Base-by-base conservation (phyloP, 805 yeast species). In the Phaffomyces antillensis region DNA sequence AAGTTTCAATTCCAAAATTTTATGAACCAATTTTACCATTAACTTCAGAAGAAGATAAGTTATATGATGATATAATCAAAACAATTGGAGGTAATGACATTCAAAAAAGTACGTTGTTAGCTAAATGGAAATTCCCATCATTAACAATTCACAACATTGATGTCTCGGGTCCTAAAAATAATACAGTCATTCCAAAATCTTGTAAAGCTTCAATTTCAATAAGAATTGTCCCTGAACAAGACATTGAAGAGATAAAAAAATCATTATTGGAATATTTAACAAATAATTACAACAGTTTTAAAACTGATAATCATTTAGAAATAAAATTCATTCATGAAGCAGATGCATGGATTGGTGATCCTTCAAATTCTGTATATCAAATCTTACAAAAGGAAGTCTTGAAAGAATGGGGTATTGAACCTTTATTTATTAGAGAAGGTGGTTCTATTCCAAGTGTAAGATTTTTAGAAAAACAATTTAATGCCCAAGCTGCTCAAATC, bases 341-440 rank as follows among this genome's bases (percentile, higher is more conserved):
- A 0, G 97, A 90, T 55, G 95, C 97, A 3, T 91, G 99, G 99
- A 67, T 91, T 10, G 98, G 97, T 5, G 89, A 93, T 54, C 84
- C 90, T 13, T 64, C 71, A 13, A 89, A 86, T 57, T 72, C 72
- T 37, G 87, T 90, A 2, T 93, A 86, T 61, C 72, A 77, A 54
- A 72, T 84, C 9, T 67, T 93, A 32, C 71, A 73, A 44, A 67
- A 76, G 23, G 87, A 85, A 41, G 69, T 91, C 30, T 65, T 68
- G 36, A 62, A 68, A 5, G 86, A 81, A 44, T 91, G 99, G 99
- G 79, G 76, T 0, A 66, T 71, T 12, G 86, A 85, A 44, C 97
- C 98, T 3, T 66, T 91, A 36, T 83, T 81, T 48, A 86, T 93
- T 30, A 77, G 98, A 52, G 99, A 93, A 67, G 99, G 99, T 49